Base-by-base conservation (phyloP, 371 early-diverging fungal genomes). In the Zopfochytrium polystomum region DNA sequence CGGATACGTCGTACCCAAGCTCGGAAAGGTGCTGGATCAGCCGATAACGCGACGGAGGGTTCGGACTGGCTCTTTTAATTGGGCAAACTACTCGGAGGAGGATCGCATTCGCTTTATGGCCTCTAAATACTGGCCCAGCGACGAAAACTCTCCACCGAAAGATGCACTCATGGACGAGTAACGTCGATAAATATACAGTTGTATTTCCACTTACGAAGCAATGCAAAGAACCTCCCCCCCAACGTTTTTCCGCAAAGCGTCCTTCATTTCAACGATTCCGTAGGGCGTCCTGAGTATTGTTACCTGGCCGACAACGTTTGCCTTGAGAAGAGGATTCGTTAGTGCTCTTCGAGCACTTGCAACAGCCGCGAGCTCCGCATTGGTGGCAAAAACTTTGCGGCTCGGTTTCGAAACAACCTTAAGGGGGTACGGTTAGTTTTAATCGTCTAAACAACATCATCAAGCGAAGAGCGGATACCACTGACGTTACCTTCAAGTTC, bases 181-280 rank as follows among this genome's bases (percentile, higher is more conserved):
- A n/a, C n/a, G n/a, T n/a, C n/a, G n/a, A n/a, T n/a, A n/a, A n/a
- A n/a, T n/a, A n/a, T n/a, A n/a, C n/a, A n/a, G n/a, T n/a, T n/a
- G n/a, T n/a, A n/a, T n/a, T n/a, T 61, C 55, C 47, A 58, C 58
- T 13, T 47, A n/a, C n/a, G n/a, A n/a, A n/a, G 72, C 77, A 31
- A 67, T 67, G 66, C 92, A 91, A 49, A 96, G 74, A 46, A 97
- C 76, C 68, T 90, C 89, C 48, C 96, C 97, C 44, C 95, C 95
- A 22, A 90, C 83, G 43, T 87, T 83, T 70, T 87, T 80, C 68
- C 84, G 75, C 58, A 94, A 74, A 2, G 97, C 97, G 42, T 93
- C 95, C 66, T 92, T 88, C 56, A 96, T 62, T 63, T 95, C 96
- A 52, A 95, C 62, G 18, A 96, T 87, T n/a, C 97, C 97, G 64